phyloP scores from a whole-genome alignment of 2,329 filamentous ascomycete genomes.

The Mollisia scopiformis region DNA sequence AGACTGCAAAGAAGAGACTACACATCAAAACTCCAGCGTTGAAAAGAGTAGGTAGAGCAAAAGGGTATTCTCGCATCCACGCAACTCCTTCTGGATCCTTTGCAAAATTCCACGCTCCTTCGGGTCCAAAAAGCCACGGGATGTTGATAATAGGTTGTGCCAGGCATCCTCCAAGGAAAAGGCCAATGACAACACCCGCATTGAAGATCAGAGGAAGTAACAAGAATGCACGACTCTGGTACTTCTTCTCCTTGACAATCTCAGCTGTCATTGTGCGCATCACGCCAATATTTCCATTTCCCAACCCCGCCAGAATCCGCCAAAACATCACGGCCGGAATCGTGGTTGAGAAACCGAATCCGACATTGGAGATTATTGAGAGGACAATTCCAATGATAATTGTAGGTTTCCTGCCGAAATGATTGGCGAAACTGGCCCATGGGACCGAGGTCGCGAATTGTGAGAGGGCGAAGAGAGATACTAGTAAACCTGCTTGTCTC shows the following conservation, averaged over 20 bases:
- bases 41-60: conserved; percentile 44
- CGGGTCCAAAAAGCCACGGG: conserved; percentile 44
- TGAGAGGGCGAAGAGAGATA: conserved; percentile 77
- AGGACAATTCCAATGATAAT: conserved; percentile 74
- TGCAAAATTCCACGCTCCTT: conserved; percentile 39
- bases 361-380: conserved; percentile 53
- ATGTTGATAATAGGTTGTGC: conserved; percentile 44
- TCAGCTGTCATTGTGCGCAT: conserved; percentile 76
- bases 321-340: conserved; percentile 63
- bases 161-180: conserved; percentile 42
- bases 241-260: conserved; percentile 72
- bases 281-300: conserved; percentile 74
- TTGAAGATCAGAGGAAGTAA: conserved; percentile 68
- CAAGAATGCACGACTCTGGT: conserved; percentile 58
- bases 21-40: conserved; percentile 35
- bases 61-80: conserved; percentile 45
- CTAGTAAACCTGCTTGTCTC: conserved; percentile 75
- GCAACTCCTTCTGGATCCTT: conserved; percentile 38
- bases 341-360: conserved; percentile 71
- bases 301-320: conserved; percentile 73
- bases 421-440: conserved; percentile 75
- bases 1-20: conserved; percentile 37
- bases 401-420: conserved; percentile 74
- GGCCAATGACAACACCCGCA: conserved; percentile 40
- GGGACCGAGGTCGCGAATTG: conserved; percentile 83